A percentile compares a stretch with the other conserved stretches of the same genome.
These are phyloP conservation scores for Candida ponderosae DNA, from an alignment of 805 yeast genomes.

Conservation along the genomic window DNA sequence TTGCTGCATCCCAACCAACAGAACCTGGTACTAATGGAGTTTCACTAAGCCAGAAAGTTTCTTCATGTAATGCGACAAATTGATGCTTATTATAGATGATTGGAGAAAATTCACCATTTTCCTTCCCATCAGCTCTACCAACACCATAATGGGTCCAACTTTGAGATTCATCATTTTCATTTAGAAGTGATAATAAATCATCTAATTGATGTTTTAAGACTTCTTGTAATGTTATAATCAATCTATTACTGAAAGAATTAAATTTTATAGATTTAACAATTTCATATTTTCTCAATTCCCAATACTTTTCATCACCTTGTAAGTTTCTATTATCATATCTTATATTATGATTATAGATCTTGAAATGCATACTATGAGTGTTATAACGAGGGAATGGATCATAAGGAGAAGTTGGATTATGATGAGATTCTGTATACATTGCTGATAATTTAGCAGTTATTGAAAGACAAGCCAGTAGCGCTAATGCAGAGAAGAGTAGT, in stretches of 20 bases:
- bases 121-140: constrained; percentile 46
- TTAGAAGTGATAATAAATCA: constrained; percentile 30
- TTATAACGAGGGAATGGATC: too few relatives aligned
- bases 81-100: constrained; percentile 30
- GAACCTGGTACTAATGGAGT: constrained; percentile 51
- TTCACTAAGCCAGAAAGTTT: constrained; percentile 44
- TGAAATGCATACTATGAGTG: constrained; percentile 3
- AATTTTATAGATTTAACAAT: constrained; percentile 33
- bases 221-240: constrained; percentile 42
- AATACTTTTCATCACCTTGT: constrained; percentile 32
- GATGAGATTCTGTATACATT: too few relatives aligned
- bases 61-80: constrained; percentile 31
- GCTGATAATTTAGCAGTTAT: too few relatives aligned
- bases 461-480: too few relatives aligned
- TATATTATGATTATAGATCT: constrained; percentile 35
- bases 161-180: constrained; percentile 15
- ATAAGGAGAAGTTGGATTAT: too few relatives aligned
- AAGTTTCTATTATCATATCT: constrained; percentile 31
- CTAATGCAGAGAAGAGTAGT: too few relatives aligned
- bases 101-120: constrained; percentile 44
- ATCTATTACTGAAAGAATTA: constrained; percentile 23
- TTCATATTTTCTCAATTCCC: constrained; percentile 33
- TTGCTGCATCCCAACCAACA: constrained; percentile 42
- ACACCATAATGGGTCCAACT: constrained; percentile 39
- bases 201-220: constrained; percentile 36